Base-by-base conservation (phyloP, 192 early-diverging fungal genomes). In the Obelidium mucronatum region DNA sequence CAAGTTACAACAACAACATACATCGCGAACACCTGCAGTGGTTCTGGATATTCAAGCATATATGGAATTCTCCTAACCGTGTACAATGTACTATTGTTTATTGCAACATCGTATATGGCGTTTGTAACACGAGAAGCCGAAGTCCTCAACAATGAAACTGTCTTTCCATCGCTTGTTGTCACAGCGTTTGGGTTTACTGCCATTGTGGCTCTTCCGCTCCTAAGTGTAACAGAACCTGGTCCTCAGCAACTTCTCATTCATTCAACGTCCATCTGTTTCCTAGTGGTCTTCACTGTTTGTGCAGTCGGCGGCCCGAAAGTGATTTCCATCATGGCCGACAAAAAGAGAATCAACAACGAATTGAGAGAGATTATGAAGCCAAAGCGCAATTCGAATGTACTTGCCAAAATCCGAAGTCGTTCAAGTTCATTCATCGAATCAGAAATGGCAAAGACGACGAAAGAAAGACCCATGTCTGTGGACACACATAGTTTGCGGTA, bases 91-190 rank as follows among this genome's bases (percentile, higher is more conserved):
- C 15, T 65, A 15, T 35, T 65, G 63, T 24, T 39, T 13, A 19
- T 30, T 26, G 2, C 39, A 15, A 15, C 63, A 17, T 34, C 35
- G 19, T 39, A 34, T 24, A 8, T 34, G 34, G 37, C 63, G 2
- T 65, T 65, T 40, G 28, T 24, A 39, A 39, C 34, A 22, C 63
- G 63, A 36, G 63, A 65, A 2, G 63, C 63, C 15, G 63, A 65
- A 40, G 28, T 35, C 2, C 35, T 65, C 1, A 37, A 36, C 17
- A 65, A 65, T 39, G 63, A 65, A 65, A n/a, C 34, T 19, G 39
- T 35, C 11, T 65, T 65, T 37, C 63, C 63, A n/a, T 39, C 34
- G 8, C 28, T 36, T 8, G 26, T 65, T 15, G 26, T 30, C 15
- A 37, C 63, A 39, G 26, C 63, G n/a, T 65, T 24, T 40, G 35